Base-by-base conservation (phyloP, 164 flowering plant species). In the Chloranthus sessilifolius region DNA sequence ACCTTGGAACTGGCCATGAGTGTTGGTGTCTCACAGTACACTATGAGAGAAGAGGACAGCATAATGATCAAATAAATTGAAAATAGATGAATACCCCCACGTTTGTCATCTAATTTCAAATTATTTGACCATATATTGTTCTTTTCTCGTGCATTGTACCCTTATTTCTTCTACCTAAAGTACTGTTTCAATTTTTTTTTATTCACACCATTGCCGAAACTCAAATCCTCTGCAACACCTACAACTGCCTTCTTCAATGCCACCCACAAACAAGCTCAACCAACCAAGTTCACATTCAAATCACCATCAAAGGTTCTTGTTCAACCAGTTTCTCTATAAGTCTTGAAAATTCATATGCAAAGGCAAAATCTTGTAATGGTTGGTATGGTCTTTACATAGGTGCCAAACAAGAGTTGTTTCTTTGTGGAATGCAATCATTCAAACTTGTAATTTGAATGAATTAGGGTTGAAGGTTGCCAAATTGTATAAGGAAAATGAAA, bases 341-440 rank as follows among this genome's bases (percentile, higher is more conserved):
- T 56, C 65, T 66, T 38, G 65, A 60, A 50, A 66, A 66, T 56
- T 60, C 70, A 39, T 66, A 66, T 16, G 65, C 65, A 6, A 66
- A 66, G 40, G 58, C 59, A 59, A 42, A 39, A 35, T 23, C 39
- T 43, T 26, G 3, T 34, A 1, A 22, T 27, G 2, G 65, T 62
- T 16, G 53, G 52, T 12, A 38, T 24, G n/a, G 55, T 60, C 19
- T 66, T 60, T 30, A 59, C 56, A 21, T 31, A 34, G 1, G 62
- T 52, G 14, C 48, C 56, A 0, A 30, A 61, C 16, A 56, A 51
- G 49, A 26, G 40, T 14, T n/a, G 54, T 66, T 5, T 66, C 56
- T 28, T 54, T 66, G 23, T 66, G 61, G 58, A 66, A 60, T 22
- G 54, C 70, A 24, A 52, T 66, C 10, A 56, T 66, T 14, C 49